Evolutionary conservation across 148 eudicot species (phyloP).

Genomic region (Selenicereus undatus): DNA sequence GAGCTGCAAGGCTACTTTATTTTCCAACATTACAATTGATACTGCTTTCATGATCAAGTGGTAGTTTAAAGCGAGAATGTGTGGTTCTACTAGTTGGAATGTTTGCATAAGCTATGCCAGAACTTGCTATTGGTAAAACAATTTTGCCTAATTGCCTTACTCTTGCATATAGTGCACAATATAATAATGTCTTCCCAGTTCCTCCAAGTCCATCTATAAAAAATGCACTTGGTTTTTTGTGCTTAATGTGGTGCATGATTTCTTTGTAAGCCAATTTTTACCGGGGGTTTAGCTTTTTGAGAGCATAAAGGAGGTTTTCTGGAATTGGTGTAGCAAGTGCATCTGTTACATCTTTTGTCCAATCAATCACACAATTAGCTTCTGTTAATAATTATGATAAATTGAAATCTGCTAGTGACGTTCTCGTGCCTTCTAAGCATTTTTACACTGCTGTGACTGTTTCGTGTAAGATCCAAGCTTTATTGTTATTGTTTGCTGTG

Average conservation of each 20-base stretch:
- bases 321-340: background rate
- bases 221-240: background rate
- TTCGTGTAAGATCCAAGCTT: background rate
- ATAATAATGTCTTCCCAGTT: background rate
- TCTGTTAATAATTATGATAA: background rate
- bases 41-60: too few relatives aligned
- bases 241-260: background rate
- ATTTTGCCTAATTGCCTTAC: too few relatives aligned
- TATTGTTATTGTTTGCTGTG: background rate
- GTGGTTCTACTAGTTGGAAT: too few relatives aligned
- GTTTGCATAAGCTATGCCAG: too few relatives aligned
- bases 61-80: too few relatives aligned
- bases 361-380: too few relatives aligned
- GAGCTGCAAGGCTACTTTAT: too few relatives aligned
- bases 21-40: too few relatives aligned
- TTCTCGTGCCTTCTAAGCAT: background rate
- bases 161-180: constrained; percentile 3
- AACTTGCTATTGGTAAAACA: too few relatives aligned
- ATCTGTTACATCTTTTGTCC: background rate
- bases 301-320: background rate
- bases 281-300: background rate
- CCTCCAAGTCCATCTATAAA: background rate
- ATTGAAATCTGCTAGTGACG: background rate
- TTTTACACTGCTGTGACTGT: background rate
- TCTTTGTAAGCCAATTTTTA: background rate